These are phyloP conservation scores for Trichoderma cornu-damae DNA, from an alignment of 2,329 filamentous ascomycete species.

Conservation along the genomic window DNA sequence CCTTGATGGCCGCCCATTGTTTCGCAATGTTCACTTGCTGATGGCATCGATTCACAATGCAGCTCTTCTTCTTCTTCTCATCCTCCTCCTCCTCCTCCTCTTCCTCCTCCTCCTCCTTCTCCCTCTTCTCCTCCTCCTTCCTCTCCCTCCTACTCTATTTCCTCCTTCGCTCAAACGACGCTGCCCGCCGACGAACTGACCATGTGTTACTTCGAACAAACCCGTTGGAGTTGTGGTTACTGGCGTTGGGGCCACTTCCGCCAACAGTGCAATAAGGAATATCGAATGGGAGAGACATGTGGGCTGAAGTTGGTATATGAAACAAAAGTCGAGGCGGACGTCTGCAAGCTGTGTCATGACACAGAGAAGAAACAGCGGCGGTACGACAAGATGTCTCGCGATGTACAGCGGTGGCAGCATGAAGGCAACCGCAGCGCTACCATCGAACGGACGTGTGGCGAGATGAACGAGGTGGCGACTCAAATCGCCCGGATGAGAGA, in stretches of 20 bases:
- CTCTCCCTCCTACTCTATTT: neutral
- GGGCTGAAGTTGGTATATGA: slow-evolving; percentile 84
- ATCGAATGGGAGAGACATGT: slow-evolving; percentile 93
- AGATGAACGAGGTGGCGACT: slow-evolving; percentile 60
- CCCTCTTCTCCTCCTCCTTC: neutral
- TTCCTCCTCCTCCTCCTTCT: neutral
- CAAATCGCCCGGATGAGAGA: slow-evolving; percentile 51
- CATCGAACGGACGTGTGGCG: slow-evolving; percentile 64
- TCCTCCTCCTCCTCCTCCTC: neutral
- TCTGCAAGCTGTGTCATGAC: slow-evolving; percentile 83
- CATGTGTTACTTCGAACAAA: slow-evolving; percentile 97
- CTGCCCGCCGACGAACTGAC: slow-evolving; percentile 28
- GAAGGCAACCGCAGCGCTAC: slow-evolving; percentile 71
- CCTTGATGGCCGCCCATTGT: slow-evolving; percentile 2
- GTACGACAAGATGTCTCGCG: slow-evolving; percentile 65
- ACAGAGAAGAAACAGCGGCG: slow-evolving; percentile 79
- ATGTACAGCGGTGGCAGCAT: slow-evolving; percentile 69
- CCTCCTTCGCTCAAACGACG: slow-evolving; percentile 16
- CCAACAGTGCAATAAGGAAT: slow-evolving; percentile 89
- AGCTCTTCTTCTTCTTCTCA: slow-evolving; percentile 11
- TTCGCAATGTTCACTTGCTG: slow-evolving; percentile 22
- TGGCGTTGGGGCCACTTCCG: slow-evolving; percentile 95
- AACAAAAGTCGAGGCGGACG: slow-evolving; percentile 57
- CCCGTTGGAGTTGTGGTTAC: slow-evolving; percentile 77
- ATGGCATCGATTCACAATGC: slow-evolving; percentile 17